These are phyloP conservation scores for Hysterium pulicare DNA, from an alignment of 2,329 filamentous ascomycete species.

Conservation along the genomic window DNA sequence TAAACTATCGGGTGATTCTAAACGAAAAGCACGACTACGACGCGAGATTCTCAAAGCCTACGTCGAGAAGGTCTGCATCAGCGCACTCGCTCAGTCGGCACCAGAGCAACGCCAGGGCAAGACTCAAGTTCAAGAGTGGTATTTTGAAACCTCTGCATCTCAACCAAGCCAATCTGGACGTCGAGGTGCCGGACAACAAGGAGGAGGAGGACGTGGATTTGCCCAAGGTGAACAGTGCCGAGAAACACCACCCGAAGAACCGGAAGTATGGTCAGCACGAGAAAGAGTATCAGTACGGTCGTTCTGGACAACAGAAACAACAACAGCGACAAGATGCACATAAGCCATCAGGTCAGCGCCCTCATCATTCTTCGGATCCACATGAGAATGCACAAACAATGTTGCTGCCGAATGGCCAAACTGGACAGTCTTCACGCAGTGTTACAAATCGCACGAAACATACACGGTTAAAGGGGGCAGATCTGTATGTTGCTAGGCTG, in stretches of 20 bases:
- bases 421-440: slow-evolving; percentile 14
- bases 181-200: slow-evolving; percentile 18
- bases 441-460: slow-evolving; percentile 44
- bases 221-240: slow-evolving; percentile 22
- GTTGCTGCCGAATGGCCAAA: slow-evolving; percentile 27
- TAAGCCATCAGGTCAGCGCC: slow-evolving; percentile 8
- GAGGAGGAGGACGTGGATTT: slow-evolving; percentile 17
- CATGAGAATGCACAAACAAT: slow-evolving; percentile 13
- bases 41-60: slow-evolving; percentile 43
- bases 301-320: slow-evolving; percentile 26
- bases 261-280: slow-evolving; percentile 20
- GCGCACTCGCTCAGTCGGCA: slow-evolving; percentile 24
- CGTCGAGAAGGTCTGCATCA: slow-evolving; percentile 43
- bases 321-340: slow-evolving; percentile 13
- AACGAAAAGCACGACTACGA: slow-evolving; percentile 47
- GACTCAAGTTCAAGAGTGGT: slow-evolving; percentile 43
- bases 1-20: slow-evolving; percentile 48
- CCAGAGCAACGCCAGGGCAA: slow-evolving; percentile 31
- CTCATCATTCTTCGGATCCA: too few species aligned
- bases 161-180: slow-evolving; percentile 30
- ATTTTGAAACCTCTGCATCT: slow-evolving; percentile 49
- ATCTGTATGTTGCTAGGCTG: slow-evolving; percentile 51
- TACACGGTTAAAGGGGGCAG: slow-evolving; percentile 47
- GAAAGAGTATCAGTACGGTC: slow-evolving; percentile 25
- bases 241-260: slow-evolving; percentile 28